These are phyloP conservation scores for Eucalyptus shirleyi DNA, from an alignment of 345 rosid genomes.

Conservation along the genomic window DNA sequence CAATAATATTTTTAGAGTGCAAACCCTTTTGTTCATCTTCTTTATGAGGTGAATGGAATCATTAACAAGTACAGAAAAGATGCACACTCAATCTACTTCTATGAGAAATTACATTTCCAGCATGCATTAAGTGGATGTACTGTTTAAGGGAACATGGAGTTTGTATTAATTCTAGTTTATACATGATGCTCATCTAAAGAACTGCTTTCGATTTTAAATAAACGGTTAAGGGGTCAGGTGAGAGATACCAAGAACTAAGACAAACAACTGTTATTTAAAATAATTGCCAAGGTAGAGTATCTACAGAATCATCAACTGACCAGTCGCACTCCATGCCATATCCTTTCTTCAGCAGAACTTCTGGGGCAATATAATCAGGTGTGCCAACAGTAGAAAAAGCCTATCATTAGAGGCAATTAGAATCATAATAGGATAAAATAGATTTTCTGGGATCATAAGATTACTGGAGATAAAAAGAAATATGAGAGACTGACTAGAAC, in stretches of 20 bases:
- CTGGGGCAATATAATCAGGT: slow-evolving; percentile 97
- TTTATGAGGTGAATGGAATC: neutral
- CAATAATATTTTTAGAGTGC: neutral
- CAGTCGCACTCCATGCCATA: slow-evolving; percentile 93
- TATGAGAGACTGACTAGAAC: neutral
- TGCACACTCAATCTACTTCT: neutral
- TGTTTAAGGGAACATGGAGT: neutral
- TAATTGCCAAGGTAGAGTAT: neutral
- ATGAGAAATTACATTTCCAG: neutral
- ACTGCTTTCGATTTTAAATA: neutral
- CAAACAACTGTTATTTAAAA: neutral
- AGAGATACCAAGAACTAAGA: neutral
- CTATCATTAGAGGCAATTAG: slow-evolving; percentile 20
- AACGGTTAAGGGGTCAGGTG: neutral
- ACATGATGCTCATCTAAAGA: neutral
- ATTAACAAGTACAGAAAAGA: neutral
- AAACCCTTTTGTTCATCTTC: neutral
- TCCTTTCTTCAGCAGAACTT: slow-evolving; percentile 89
- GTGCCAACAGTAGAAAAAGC: slow-evolving; percentile 94
- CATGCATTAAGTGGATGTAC: neutral
- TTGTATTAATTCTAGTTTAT: neutral
- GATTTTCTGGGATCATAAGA: neutral
- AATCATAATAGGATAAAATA: neutral
- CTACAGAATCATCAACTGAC: slow-evolving; percentile 17
- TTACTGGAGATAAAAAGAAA: neutral